Percentiles rank a stretch among this genome's conserved stretches.
phyloP scores from a whole-genome alignment of 2,329 filamentous ascomycete genomes.

The Cryphonectria carpinicola region DNA sequence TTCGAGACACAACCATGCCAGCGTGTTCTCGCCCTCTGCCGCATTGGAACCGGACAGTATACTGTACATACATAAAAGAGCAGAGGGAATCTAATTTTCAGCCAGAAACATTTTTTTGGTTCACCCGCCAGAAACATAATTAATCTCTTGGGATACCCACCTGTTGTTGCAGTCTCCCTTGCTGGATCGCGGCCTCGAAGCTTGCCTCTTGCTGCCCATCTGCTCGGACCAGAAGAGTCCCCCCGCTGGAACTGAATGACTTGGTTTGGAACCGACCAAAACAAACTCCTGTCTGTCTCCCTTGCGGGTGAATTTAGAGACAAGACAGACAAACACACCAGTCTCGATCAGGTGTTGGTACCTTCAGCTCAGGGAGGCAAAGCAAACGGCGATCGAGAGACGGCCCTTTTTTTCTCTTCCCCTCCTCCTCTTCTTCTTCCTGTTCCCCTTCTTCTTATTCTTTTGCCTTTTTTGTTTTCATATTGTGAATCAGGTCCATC shows the following conservation, averaged over 20 bases:
- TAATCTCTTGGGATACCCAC: constrained; percentile 7
- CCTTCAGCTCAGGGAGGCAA: not conserved
- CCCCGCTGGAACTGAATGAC: not conserved
- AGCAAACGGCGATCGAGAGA: not conserved
- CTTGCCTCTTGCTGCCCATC: not conserved
- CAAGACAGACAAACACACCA: not conserved
- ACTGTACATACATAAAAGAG: not conserved
- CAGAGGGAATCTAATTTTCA: not conserved
- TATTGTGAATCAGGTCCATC: constrained; percentile 1
- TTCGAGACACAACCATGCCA: constrained; percentile 13
- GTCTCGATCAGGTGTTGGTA: not conserved
- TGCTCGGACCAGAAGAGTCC: not conserved
- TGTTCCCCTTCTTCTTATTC: not conserved
- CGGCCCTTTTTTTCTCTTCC: not conserved
- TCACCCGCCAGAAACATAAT: not conserved
- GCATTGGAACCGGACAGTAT: not conserved
- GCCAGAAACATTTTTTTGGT: not conserved
- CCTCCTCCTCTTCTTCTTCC: no score
- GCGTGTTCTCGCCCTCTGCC: not conserved
- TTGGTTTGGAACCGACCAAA: not conserved
- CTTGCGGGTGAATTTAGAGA: constrained; percentile 13
- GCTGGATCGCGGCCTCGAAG: not conserved
- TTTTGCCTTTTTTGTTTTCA: not conserved
- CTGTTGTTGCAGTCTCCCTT: constrained; percentile 5
- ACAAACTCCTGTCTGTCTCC: constrained; percentile 1